Evolutionary conservation across 305 asterid genomes (phyloP).

Genomic region (Fraxinus latifolia): DNA sequence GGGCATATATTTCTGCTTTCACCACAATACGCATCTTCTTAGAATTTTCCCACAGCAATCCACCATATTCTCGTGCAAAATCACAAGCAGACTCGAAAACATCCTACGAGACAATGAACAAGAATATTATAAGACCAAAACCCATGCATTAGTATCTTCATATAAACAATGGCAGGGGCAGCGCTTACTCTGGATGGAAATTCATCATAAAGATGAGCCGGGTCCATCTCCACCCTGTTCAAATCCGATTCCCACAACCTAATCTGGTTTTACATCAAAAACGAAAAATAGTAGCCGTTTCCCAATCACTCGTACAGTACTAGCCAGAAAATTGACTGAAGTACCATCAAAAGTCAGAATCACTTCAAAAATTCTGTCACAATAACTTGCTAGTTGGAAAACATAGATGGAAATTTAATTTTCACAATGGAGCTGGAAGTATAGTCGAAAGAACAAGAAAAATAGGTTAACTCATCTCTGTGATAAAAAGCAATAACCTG

Average conservation of each 20-base stretch:
- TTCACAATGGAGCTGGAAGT: not conserved
- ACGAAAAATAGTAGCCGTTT: not conserved
- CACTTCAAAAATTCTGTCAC: not conserved
- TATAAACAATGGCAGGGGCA: not conserved
- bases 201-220: conserved; percentile 71
- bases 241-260: conserved; percentile 94
- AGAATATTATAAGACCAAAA: not conserved
- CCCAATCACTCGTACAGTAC: not conserved
- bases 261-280: conserved; percentile 43
- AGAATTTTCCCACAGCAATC: conserved; percentile 72
- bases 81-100: conserved; percentile 83
- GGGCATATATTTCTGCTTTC: conserved; percentile 63
- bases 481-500: conserved; percentile 46
- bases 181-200: conserved; percentile 76
- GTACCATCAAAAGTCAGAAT: not conserved
- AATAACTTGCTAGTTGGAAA: not conserved
- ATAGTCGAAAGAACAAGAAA: not conserved
- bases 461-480: not conserved
- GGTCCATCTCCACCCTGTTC: conserved; percentile 75
- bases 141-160: not conserved
- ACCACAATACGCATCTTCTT: conserved; percentile 75
- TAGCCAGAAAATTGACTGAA: not conserved
- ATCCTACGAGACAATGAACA: conserved; percentile 42
- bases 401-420: not conserved
- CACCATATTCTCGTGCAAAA: conserved; percentile 80